Percentiles rank a stretch among this genome's conserved stretches.
Conservation (phyloP, 2,329 filamentous ascomycete species). For the Colletotrichum sp. region DNA sequence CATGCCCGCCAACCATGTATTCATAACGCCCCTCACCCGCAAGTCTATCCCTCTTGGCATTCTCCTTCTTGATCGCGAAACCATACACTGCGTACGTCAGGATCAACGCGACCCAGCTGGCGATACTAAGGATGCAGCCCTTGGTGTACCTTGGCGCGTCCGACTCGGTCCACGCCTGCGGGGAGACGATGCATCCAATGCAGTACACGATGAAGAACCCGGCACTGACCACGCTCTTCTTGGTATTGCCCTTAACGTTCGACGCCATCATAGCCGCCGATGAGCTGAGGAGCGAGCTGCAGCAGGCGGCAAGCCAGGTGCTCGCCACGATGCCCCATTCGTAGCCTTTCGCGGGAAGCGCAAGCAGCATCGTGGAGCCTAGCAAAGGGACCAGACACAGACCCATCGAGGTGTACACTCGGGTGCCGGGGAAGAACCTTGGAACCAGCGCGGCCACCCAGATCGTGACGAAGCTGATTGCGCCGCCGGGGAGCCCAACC, state of each 20-base stretch:
- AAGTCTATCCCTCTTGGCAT: neutral
- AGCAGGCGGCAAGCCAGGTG: conserved; percentile 28
- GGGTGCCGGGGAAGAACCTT: conserved; percentile 21
- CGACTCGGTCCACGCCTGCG: conserved; percentile 25
- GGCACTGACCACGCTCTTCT: conserved; percentile 28
- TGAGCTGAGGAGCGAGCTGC: conserved; percentile 20
- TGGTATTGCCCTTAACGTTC: conserved; percentile 35
- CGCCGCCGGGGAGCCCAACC: conserved; percentile 12
- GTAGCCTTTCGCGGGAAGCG: conserved; percentile 15
- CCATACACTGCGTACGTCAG: neutral
- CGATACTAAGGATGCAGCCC: conserved; percentile 25
- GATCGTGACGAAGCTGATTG: neutral
- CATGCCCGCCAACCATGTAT: neutral
- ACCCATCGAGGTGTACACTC: conserved; percentile 27
- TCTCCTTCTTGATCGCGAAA: neutral
- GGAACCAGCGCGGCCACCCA: conserved; percentile 25
- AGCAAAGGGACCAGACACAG: conserved; percentile 9
- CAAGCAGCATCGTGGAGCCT: conserved; percentile 18
- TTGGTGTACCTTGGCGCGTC: conserved; percentile 27
- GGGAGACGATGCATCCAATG: conserved; percentile 28
- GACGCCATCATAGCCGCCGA: conserved; percentile 27
- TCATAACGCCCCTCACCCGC: neutral
- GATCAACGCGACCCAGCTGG: conserved; percentile 21
- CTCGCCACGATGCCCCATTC: conserved; percentile 28
- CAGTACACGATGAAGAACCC: conserved; percentile 31